Evolutionary conservation across 1,139 yeast species (phyloP).

Genomic region (Pichia sp.): DNA sequence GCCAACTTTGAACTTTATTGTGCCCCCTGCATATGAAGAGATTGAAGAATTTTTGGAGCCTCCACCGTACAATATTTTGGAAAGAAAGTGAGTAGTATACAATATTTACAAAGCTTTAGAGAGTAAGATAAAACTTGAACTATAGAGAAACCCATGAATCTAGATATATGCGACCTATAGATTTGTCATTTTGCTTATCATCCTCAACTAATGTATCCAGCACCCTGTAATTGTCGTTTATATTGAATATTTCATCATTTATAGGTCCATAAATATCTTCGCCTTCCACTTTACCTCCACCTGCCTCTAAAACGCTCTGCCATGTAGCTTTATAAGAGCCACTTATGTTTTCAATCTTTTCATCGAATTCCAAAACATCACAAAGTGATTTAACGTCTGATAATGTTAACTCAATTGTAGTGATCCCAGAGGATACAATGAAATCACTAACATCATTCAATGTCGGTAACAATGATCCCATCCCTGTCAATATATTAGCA

Average conservation of each 20-base stretch:
- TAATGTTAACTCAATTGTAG: slow-evolving; percentile 70
- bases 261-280: slow-evolving; percentile 24
- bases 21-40: slow-evolving; percentile 16
- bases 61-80: slow-evolving; percentile 10
- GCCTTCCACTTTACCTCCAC: slow-evolving; percentile 38
- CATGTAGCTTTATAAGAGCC: slow-evolving; percentile 43
- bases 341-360: slow-evolving; percentile 60
- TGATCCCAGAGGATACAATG: slow-evolving; percentile 66
- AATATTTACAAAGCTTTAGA: too few species aligned
- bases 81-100: not conserved
- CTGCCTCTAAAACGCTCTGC: slow-evolving; percentile 55
- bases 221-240: slow-evolving; percentile 27
- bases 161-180: slow-evolving; percentile 14
- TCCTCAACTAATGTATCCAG: slow-evolving; percentile 15
- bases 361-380: slow-evolving; percentile 83
- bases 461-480: slow-evolving; percentile 42
- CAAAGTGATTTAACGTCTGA: slow-evolving; percentile 76
- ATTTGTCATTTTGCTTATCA: slow-evolving; percentile 4
- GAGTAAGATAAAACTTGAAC: not conserved
- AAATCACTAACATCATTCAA: slow-evolving; percentile 68
- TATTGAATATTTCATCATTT: slow-evolving; percentile 22
- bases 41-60: slow-evolving; percentile 9
- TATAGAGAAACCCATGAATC: slow-evolving; percentile 25
- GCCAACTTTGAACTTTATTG: slow-evolving; percentile 9
- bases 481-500: slow-evolving; percentile 35